Evolutionary conservation across 2,329 filamentous ascomycete genomes (phyloP).

Genomic region (Trichothecium sympodiale): DNA sequence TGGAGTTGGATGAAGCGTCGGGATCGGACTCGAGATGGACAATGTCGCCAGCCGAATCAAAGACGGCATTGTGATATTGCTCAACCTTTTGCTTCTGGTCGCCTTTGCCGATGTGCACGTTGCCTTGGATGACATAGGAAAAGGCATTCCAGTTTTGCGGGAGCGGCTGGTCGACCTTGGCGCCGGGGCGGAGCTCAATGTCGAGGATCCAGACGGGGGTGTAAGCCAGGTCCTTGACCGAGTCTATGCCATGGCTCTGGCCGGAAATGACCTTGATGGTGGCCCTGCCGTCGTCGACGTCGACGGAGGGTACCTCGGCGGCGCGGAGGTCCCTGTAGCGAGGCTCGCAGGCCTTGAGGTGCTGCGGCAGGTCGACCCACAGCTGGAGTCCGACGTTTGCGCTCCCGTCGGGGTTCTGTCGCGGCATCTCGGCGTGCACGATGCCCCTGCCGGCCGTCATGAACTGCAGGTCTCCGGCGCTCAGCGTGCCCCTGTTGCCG

Average conservation of each 20-base stretch:
- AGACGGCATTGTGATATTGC: constrained; percentile 82
- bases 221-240: constrained; percentile 81
- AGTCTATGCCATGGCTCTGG: constrained; percentile 72
- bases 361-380: constrained; percentile 81
- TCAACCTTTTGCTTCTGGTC: constrained; percentile 40
- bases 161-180: constrained; percentile 61
- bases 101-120: constrained; percentile 49
- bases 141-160: constrained; percentile 84
- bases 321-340: constrained; percentile 79
- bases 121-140: constrained; percentile 72
- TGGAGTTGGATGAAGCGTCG: constrained; percentile 47
- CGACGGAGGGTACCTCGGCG: constrained; percentile 66
- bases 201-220: constrained; percentile 97
- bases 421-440: constrained; percentile 92
- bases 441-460: constrained; percentile 93
- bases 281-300: constrained; percentile 61
- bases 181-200: constrained; percentile 68
- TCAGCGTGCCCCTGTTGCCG: constrained; percentile 73
- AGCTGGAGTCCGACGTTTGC: constrained; percentile 83
- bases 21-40: constrained; percentile 61
- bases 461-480: constrained; percentile 86
- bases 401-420: constrained; percentile 61
- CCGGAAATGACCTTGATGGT: constrained; percentile 85
- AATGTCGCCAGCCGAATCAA: constrained; percentile 67
- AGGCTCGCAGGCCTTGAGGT: constrained; percentile 81